A percentile compares a stretch with the other conserved stretches of the same genome.
phyloP scores from a whole-genome alignment of 2,329 filamentous ascomycete genomes.

The Verticillium zaregamsianum region DNA sequence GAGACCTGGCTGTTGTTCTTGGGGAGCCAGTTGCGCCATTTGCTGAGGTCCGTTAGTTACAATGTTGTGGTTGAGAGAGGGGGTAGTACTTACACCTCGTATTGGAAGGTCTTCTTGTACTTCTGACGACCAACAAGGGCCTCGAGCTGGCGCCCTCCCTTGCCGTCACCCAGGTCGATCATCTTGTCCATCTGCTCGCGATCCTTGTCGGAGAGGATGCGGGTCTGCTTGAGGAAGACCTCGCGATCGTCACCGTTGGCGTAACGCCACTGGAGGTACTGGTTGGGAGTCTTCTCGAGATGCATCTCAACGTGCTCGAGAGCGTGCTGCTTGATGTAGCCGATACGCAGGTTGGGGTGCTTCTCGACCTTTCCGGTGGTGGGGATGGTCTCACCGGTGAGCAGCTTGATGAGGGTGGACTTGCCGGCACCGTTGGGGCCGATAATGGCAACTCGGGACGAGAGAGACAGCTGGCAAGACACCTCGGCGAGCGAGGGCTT shows the following conservation, averaged over 20 bases:
- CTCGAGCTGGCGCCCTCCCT: conserved; percentile 73
- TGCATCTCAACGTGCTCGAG: conserved; percentile 99
- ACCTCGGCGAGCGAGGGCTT: conserved; percentile 88
- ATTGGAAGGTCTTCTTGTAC: conserved; percentile 98
- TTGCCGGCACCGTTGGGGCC: conserved; percentile 97
- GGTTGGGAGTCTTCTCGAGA: conserved; percentile 96
- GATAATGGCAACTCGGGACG: conserved; percentile 92
- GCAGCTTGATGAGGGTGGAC: conserved; percentile 94
- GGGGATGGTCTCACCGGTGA: conserved; percentile 88
- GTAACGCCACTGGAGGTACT: conserved; percentile 98
- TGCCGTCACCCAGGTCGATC: conserved; percentile 81
- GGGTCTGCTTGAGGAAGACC: conserved; percentile 95
- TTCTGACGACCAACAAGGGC: conserved; percentile 93
- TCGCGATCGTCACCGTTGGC: conserved; percentile 95
- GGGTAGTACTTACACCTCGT: conserved; percentile 68
- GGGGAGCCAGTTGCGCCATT: conserved; percentile 84
- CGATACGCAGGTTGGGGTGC: conserved; percentile 96
- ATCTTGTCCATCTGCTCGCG: conserved; percentile 87
- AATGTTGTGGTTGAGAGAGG: conserved; percentile 18
- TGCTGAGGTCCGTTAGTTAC: conserved; percentile 41
- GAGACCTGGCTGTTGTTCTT: conserved; percentile 93
- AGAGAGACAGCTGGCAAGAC: conserved; percentile 81
- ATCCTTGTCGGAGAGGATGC: conserved; percentile 80
- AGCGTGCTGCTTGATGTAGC: conserved; percentile 99
- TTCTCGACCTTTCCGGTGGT: conserved; percentile 87